Evolutionary conservation across 2,329 filamentous ascomycete species (phyloP), one percentile per base, ranked within the genome.

Genomic region (Pochonia chlamydosporia): DNA sequence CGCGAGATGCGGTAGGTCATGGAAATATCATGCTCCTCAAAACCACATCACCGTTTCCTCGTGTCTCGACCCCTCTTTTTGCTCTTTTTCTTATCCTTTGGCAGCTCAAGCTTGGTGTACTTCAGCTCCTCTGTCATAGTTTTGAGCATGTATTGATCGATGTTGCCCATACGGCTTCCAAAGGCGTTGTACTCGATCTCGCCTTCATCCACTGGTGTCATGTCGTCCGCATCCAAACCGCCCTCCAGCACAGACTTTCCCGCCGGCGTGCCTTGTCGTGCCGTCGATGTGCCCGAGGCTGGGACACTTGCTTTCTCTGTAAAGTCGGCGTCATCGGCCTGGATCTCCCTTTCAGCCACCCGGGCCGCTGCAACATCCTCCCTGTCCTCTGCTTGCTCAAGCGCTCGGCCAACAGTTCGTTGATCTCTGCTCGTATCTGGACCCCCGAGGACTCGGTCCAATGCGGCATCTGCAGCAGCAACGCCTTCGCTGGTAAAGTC

Each of bases 321-420:
- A 55, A 95, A 95, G 60, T 95, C 90, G 4, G 82, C 87, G 40
- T 91, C 89, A 56, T 95, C 89, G 21, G 87, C 85, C 58, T 89
- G 82, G 40, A 93, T 85, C 64, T 99, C 93, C 60, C 87, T 93
- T 62, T 95, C 87, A 0, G 93, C 93, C 9, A 87, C 80, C 44
- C 87, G 85, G 2, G 93, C 93, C 0, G 93, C 93, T 23, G 83
- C 84, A 13, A 92, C 88, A 61, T 99, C 93, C 62, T 99, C 93
- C 41, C 81, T 81, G 58, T 99, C 93, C 66, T 99, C 93, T 1
- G 90, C 92, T 54, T 89, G 86, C 56, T 95, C 90, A 26, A 99
- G 82, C 0, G 85, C 88, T 14, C 84, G 79, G 3, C 84, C 80
- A 1, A 87, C 82, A 25, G 72, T 75, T 33, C 77, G 75, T 48